Conservation (phyloP, 2,329 filamentous ascomycete genomes). For the Cytospora mali region DNA sequence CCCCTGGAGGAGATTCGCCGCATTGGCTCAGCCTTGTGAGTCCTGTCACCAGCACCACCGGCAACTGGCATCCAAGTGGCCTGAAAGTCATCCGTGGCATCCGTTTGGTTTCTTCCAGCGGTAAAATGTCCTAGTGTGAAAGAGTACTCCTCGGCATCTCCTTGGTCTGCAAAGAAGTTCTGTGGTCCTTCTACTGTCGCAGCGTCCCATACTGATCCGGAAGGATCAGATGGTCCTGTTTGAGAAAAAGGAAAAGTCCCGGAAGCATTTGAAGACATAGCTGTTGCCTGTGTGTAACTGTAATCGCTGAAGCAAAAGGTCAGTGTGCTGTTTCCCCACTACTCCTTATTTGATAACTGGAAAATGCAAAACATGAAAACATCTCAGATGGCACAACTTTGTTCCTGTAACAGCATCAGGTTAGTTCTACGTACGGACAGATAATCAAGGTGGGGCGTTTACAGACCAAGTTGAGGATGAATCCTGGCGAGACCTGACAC, state of each 20-base stretch:
- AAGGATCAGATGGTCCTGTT: conserved; percentile 58
- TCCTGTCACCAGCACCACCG: conserved; percentile 42
- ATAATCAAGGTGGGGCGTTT: conserved; percentile 32
- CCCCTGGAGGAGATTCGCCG: conserved; percentile 47
- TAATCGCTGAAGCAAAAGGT: conserved; percentile 57
- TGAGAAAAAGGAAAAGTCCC: conserved; percentile 62
- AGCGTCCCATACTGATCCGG: conserved; percentile 56
- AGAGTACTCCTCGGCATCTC: conserved; percentile 57
- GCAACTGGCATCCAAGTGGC: conserved; percentile 48
- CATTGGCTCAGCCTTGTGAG: conserved; percentile 47
- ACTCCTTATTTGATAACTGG: conserved; percentile 35
- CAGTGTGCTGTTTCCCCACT: conserved; percentile 59
- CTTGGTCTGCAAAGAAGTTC: conserved; percentile 59
- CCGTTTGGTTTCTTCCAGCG: conserved; percentile 53
- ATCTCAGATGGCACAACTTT: conserved; percentile 57
- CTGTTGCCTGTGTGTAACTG: conserved; percentile 56
- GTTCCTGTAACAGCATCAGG: conserved; percentile 46
- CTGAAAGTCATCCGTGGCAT: conserved; percentile 50
- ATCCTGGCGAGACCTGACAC: conserved; percentile 8
- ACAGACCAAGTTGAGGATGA: conserved; percentile 43
- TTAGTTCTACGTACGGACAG: conserved; percentile 38
- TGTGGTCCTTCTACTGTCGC: conserved; percentile 60
- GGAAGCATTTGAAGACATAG: conserved; percentile 53
- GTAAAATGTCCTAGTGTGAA: conserved; percentile 59
- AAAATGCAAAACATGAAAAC: conserved; percentile 39